phyloP scores from a whole-genome alignment of 257 asterid genomes.

The Solanum peruvianum region DNA sequence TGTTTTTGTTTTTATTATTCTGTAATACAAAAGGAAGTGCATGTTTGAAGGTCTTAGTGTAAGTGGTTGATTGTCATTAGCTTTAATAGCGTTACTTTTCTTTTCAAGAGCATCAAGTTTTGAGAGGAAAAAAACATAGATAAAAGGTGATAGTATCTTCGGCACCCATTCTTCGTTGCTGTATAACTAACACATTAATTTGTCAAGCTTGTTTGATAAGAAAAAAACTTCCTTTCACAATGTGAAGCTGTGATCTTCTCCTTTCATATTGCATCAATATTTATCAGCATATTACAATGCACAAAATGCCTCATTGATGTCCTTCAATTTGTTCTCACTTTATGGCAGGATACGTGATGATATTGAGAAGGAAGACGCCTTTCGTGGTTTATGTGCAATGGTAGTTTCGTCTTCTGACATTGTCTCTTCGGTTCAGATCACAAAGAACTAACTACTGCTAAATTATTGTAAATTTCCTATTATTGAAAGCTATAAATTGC shows the following conservation, averaged over 20 bases:
- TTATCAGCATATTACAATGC: background rate
- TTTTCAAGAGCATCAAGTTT: background rate
- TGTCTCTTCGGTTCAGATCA: background rate
- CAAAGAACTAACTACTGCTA: background rate
- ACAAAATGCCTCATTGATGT: background rate
- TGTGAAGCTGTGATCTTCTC: background rate
- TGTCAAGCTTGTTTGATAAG: background rate
- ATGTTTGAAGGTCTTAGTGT: background rate
- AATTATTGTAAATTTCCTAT: background rate
- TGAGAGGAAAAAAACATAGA: background rate
- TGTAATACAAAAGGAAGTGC: background rate
- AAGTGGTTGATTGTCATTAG: background rate
- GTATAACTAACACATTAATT: background rate
- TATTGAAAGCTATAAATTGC: background rate
- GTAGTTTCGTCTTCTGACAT: constrained; percentile 21
- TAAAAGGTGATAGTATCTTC: background rate
- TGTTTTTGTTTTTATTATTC: background rate
- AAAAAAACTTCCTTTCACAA: background rate
- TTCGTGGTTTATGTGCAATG: constrained; percentile 92
- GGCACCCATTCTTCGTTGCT: background rate
- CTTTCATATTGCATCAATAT: background rate
- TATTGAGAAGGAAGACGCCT: constrained; percentile 94
- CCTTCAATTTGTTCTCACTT: background rate
- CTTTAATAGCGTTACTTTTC: background rate
- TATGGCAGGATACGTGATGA: constrained; percentile 90